phyloP scores from a whole-genome alignment of 306 rosid genomes.

The Cicer arietinum region DNA sequence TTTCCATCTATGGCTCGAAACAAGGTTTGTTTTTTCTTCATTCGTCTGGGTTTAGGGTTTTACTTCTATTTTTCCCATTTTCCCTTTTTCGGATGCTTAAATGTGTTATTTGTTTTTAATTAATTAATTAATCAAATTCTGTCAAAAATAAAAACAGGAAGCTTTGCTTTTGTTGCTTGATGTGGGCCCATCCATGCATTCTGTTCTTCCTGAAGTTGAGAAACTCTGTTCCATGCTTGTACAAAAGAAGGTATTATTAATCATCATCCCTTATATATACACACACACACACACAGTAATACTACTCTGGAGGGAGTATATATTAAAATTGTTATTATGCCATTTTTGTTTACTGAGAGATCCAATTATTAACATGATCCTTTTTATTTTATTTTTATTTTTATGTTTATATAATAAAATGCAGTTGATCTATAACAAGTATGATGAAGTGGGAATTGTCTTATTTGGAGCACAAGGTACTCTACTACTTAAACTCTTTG shows the following conservation, averaged over 20 bases:
- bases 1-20: constrained; percentile 67
- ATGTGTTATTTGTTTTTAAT: constrained; percentile 13
- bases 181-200: constrained; percentile 92
- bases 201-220: constrained; percentile 73
- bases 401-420: constrained; percentile 22
- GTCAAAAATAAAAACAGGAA: constrained; percentile 52
- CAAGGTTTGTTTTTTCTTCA: constrained; percentile 55
- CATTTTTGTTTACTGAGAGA: background rate
- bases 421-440: constrained; percentile 70
- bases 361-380: constrained; percentile 21
- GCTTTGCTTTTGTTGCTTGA: constrained; percentile 79
- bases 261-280: background rate
- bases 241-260: constrained; percentile 71
- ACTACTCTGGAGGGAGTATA: no score
- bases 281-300: no score
- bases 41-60: constrained; percentile 46
- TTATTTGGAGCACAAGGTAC: constrained; percentile 86
- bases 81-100: background rate
- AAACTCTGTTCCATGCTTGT: constrained; percentile 74
- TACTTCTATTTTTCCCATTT: background rate
- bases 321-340: background rate
- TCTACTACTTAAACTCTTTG: constrained; percentile 9
- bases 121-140: constrained; percentile 6
- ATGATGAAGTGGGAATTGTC: constrained; percentile 77
- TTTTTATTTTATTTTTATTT: background rate